Base-by-base conservation (phyloP, 768 basidiomycete species). In the Termitomyces sp. region DNA sequence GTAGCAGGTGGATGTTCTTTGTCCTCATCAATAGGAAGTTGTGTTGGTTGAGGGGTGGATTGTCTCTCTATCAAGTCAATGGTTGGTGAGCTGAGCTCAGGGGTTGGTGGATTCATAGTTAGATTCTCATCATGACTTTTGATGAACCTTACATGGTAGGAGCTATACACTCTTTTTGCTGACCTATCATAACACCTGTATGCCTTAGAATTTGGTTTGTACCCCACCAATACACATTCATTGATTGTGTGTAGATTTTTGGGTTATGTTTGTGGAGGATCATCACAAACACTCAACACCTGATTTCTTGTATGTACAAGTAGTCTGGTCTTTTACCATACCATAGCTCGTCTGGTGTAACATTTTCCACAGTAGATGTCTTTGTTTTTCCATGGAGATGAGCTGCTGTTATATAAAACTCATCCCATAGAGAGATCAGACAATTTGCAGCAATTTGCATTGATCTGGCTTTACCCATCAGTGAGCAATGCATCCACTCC, bases 1-100 rank as follows among this genome's bases (percentile, higher is more conserved):
- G 8, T 8, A 1, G 8, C 8, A 28, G 28, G 28, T 28, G 8
- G 5, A 28, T 28, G 28, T 28, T 28, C 8, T 4, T 28, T n/a
- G n/a, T n/a, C n/a, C n/a, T n/a, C 28, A 28, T 28, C 8, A 8
- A 28, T 28, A 1, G 17, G 39, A 40, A 1, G 7, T n/a, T 6
- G 39, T 19, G 8, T 28, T 21, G n/a, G 40, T 41, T 41, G n/a
- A 19, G 3, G 8, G 7, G 7, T 19, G 2, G 21, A 23, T 23
- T 23, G 3, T 5, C 6, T 23, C 8, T 19, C 21, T 21, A 42
- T 42, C 0, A 5, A 9, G 4, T 23, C 4, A 14, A 42, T 23
- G 1, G 21, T 42, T 1, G 11, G 11, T 3, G 3, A 0, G 5
- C 4, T 23, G 14, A 3, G 3, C 12, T 9, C 0, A 1, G 19